These are phyloP conservation scores for Syzygium oleosum DNA, from an alignment of 345 rosid genomes.

Conservation along the genomic window DNA sequence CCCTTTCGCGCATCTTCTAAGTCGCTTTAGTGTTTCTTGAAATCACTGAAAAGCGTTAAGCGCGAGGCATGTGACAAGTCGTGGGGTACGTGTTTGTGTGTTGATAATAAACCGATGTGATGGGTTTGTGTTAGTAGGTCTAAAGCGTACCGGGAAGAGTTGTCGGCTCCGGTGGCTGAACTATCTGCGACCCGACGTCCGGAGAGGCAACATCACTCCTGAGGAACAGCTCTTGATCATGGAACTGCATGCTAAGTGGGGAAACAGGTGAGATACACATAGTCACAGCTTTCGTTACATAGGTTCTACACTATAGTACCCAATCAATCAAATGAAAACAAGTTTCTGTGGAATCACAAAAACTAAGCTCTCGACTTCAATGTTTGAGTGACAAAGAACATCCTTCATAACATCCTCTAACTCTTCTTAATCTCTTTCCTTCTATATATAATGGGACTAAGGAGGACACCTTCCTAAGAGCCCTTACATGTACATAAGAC, in stretches of 20 bases:
- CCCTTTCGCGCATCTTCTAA: background rate
- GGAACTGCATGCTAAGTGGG: constrained; percentile 98
- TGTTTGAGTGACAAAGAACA: background rate
- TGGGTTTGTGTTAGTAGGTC: constrained; percentile 23
- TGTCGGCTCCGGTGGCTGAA: constrained; percentile 99
- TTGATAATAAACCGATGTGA: background rate
- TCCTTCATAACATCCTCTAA: background rate
- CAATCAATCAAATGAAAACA: background rate
- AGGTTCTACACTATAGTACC: background rate
- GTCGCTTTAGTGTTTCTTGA: background rate
- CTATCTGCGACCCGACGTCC: constrained; percentile 89
- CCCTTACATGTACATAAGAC: background rate
- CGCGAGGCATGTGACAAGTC: background rate
- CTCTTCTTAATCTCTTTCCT: background rate
- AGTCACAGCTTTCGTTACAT: background rate
- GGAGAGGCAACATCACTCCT: constrained; percentile 86
- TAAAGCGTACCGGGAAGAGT: constrained; percentile 97
- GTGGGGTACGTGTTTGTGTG: background rate
- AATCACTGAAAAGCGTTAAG: background rate
- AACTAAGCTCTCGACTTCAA: background rate
- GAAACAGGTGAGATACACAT: constrained; percentile 54
- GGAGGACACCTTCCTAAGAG: background rate
- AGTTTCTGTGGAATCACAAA: background rate
- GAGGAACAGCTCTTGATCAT: constrained; percentile 93
- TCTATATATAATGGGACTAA: background rate